phyloP scores from a whole-genome alignment of 768 basidiomycete genomes.

The Leccinum imitatum region DNA sequence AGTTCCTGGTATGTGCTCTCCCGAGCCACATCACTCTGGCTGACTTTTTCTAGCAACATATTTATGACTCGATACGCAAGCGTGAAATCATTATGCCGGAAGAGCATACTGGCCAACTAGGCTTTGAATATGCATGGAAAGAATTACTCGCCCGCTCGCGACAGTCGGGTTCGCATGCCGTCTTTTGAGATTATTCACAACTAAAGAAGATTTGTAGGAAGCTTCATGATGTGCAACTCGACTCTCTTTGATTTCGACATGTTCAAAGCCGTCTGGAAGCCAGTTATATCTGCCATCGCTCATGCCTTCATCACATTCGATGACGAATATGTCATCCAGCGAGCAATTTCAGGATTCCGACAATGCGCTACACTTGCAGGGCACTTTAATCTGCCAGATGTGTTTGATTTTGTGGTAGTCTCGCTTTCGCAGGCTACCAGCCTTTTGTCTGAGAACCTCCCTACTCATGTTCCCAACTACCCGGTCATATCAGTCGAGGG shows the following conservation, averaged over 20 bases:
- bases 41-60: constrained; percentile 58
- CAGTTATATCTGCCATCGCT: constrained; percentile 90
- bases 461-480: constrained; percentile 74
- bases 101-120: constrained; percentile 93
- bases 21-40: not conserved
- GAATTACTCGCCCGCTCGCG: constrained; percentile 82
- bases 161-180: constrained; percentile 59
- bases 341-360: constrained; percentile 92
- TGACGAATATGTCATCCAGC: constrained; percentile 95
- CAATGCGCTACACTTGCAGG: constrained; percentile 94
- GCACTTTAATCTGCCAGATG: constrained; percentile 86
- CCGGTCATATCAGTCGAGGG: constrained; percentile 89
- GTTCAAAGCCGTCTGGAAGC: constrained; percentile 93
- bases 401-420: constrained; percentile 94
- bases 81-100: constrained; percentile 97
- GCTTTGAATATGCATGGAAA: constrained; percentile 99
- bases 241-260: constrained; percentile 84
- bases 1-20: constrained; percentile 66
- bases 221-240: constrained; percentile 71
- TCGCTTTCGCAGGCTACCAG: constrained; percentile 92
- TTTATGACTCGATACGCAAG: constrained; percentile 93
- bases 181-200: constrained; percentile 4
- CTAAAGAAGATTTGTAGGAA: constrained; percentile 49
- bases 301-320: constrained; percentile 96
- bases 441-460: constrained; percentile 71